Evolutionary conservation across 1,284 basidiomycete genomes (phyloP), one percentile per base, ranked within the genome.

Genomic region (Ceraceosorus bombacis): DNA sequence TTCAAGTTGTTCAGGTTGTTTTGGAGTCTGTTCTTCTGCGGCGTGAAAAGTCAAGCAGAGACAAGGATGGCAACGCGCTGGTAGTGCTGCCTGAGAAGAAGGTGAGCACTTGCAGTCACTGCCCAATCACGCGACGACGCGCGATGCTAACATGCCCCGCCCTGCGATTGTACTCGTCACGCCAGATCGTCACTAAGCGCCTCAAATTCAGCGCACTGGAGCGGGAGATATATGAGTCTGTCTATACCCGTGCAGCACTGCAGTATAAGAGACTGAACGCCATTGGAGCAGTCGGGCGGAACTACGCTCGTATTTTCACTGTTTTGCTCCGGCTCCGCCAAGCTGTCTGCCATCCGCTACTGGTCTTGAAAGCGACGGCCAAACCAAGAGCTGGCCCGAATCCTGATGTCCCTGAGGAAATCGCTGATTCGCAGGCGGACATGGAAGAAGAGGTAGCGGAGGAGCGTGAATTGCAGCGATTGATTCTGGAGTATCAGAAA

Each of bases 21-120:
- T 55, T 76, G 4, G 70, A 71, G 53, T 61, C 64, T 57, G 66
- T 98, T 4, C 81, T 98, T 2, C 57, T 77, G 9, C 84, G 94
- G n/a, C 83, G 94, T 63, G 93, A 97, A 78, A 98, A 98, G 81
- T 87, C 84, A 61, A 95, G 92, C 58, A 85, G 85, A 51, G 94
- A 95, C 79, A 83, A 81, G 51, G 85, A 93, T 69, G 94, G 94
- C 2, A 87, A 88, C 54, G 84, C 83, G 49, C 96, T 98, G 51
- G 90, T 97, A 1, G 85, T 90, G 59, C 80, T 98, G 2, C 93
- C 94, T 0, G 81, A 84, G 0, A 97, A 97, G 80, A 86, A 88
- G 78, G 84, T 88, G 59, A 46, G 43, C 27, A 2, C 27, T 27
- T 27, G 27, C 27, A 27, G 27, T 27, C 27, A 27, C 27, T 3